Percentiles rank a stretch among this genome's conserved stretches.
Evolutionary conservation across 192 early-diverging fungal genomes (phyloP).

Genomic region (Irineochytrium annulatum): DNA sequence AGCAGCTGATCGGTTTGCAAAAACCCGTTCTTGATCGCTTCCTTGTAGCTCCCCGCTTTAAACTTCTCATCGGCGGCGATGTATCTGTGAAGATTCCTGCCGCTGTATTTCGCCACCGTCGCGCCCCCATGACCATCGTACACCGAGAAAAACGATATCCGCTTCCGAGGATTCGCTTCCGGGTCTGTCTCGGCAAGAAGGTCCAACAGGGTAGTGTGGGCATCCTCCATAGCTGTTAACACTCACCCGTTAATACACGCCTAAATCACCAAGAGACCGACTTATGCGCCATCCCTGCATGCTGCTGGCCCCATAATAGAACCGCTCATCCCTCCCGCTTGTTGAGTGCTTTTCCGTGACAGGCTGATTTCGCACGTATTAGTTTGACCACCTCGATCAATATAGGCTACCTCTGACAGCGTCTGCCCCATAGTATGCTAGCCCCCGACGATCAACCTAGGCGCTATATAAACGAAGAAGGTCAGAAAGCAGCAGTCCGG

Average conservation of each 20-base stretch:
- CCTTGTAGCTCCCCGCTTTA: constrained; percentile 60
- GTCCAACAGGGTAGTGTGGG: constrained; percentile 82
- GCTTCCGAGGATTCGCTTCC: constrained; percentile 10
- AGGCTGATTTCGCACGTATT: too few relatives aligned
- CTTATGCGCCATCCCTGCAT: constrained; percentile 97
- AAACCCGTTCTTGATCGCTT: constrained; percentile 81
- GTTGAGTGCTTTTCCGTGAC: constrained; percentile 84
- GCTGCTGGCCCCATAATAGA: constrained; percentile 78
- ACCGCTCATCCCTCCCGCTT: constrained; percentile 65
- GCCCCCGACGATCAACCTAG: too few relatives aligned
- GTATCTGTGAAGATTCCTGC: constrained; percentile 68
- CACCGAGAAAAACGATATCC: constrained; percentile 86
- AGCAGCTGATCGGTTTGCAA: constrained; percentile 75
- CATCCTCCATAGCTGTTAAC: constrained; percentile 89
- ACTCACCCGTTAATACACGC: not conserved
- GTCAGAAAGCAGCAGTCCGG: too few relatives aligned
- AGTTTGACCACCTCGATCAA: not conserved
- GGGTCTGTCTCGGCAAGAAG: constrained; percentile 35
- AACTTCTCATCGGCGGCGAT: constrained; percentile 65
- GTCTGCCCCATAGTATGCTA: not conserved
- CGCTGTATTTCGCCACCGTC: constrained; percentile 80
- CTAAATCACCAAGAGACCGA: not conserved
- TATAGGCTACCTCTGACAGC: not conserved
- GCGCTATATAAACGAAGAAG: too few relatives aligned
- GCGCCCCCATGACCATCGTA: constrained; percentile 94